Conservation (phyloP, 192 early-diverging fungal genomes). For the Dissophora globulifera region DNA sequence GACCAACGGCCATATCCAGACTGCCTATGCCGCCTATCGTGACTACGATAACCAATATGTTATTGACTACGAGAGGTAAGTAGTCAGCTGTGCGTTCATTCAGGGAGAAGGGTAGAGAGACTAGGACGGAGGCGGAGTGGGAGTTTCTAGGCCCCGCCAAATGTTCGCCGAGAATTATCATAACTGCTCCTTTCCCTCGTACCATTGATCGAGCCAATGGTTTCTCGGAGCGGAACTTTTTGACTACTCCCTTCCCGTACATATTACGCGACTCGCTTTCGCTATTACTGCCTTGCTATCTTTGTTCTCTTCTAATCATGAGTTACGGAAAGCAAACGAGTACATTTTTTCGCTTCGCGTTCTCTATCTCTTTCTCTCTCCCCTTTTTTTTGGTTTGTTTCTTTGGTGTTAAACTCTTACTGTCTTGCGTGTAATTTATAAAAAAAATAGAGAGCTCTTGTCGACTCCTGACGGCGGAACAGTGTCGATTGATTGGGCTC, state of each 20-base stretch:
- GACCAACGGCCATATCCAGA: slow-evolving; percentile 82
- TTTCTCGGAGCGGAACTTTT: slow-evolving; percentile 2
- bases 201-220: slow-evolving; percentile 33
- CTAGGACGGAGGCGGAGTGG: no score
- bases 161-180: no score
- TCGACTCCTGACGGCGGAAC: slow-evolving; percentile 85
- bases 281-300: no score
- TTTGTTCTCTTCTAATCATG: no score
- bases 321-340: not conserved
- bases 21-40: slow-evolving; percentile 69
- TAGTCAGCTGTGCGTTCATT: not conserved
- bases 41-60: slow-evolving; percentile 42
- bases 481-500: slow-evolving; percentile 90
- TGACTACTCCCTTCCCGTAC: no score
- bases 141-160: no score
- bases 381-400: not conserved
- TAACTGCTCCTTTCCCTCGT: not conserved
- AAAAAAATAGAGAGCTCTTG: slow-evolving; percentile 64
- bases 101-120: no score
- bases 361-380: no score
- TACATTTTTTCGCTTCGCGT: slow-evolving; percentile 4
- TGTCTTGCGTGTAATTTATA: not conserved
- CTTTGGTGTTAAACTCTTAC: not conserved
- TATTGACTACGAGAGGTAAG: slow-evolving; percentile 75
- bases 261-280: no score